Percentiles rank a stretch among this genome's conserved stretches.
These are phyloP conservation scores for Trichoderma arundinaceum DNA, from an alignment of 2,329 filamentous ascomycete genomes.

Conservation along the genomic window DNA sequence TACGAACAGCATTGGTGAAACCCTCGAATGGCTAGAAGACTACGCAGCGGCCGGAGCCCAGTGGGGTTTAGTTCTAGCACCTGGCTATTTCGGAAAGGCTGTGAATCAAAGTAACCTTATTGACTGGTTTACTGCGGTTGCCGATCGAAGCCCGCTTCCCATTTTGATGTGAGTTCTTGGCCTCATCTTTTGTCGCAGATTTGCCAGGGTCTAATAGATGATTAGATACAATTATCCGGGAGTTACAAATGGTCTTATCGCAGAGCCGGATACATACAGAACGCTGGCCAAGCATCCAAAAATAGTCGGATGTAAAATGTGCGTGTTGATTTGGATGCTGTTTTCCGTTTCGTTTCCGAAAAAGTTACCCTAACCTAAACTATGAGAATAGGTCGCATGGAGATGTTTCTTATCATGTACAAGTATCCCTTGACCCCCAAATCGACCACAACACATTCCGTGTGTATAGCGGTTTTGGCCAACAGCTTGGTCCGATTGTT, in stretches of 20 bases:
- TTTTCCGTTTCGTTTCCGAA: not conserved
- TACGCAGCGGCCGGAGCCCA: conserved; percentile 63
- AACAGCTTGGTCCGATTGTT: conserved; percentile 66
- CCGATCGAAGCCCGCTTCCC: conserved; percentile 62
- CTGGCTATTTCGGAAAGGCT: conserved; percentile 63
- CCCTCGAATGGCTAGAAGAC: conserved; percentile 61
- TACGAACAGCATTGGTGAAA: conserved; percentile 66
- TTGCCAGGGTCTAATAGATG: conserved; percentile 1
- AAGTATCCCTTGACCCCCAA: conserved; percentile 63
- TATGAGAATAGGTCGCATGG: conserved; percentile 57
- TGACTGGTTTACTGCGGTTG: conserved; percentile 64
- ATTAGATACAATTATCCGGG: conserved; percentile 69
- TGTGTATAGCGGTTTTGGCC: conserved; percentile 68
- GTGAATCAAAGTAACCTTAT: conserved; percentile 61
- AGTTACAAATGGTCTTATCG: conserved; percentile 68
- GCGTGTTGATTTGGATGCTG: not conserved
- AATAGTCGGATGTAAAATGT: conserved; percentile 71
- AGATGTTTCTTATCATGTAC: conserved; percentile 67
- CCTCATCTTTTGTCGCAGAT: conserved; percentile 19
- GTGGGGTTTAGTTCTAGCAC: conserved; percentile 64
- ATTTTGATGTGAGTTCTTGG: conserved; percentile 58
- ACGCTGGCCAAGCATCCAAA: conserved; percentile 65
- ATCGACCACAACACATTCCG: conserved; percentile 65
- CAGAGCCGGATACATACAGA: conserved; percentile 63
- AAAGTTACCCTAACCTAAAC: not conserved